phyloP scores from a whole-genome alignment of 129 eudicot genomes.

The Oenanthe sinensis region DNA sequence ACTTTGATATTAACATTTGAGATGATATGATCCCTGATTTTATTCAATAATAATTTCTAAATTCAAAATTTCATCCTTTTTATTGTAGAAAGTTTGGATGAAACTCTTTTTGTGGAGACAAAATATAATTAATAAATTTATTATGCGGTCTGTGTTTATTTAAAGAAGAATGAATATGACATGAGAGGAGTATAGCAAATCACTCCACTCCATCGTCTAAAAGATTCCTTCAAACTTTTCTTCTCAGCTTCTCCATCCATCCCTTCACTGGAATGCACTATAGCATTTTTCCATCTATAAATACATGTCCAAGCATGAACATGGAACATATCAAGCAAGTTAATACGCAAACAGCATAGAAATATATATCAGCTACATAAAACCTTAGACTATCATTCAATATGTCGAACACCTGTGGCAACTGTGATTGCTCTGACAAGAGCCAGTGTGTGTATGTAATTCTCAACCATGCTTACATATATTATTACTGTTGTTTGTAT shows the following conservation, averaged over 20 bases:
- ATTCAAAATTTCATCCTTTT: not conserved
- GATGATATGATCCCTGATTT: not conserved
- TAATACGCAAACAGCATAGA: not conserved
- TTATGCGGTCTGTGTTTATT: not conserved
- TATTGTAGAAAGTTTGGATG: not conserved
- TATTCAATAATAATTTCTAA: not conserved
- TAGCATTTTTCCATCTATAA: constrained; percentile 29
- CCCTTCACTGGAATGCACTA: not conserved
- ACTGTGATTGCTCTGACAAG: constrained; percentile 69
- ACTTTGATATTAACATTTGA: not conserved
- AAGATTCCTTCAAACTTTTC: constrained; percentile 23
- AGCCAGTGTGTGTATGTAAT: constrained; percentile 55
- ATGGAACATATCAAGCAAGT: not conserved
- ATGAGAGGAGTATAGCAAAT: constrained; percentile 20
- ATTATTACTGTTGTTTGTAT: constrained; percentile 17
- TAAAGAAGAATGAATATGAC: not conserved
- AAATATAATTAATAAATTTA: not conserved
- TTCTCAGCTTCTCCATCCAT: not conserved
- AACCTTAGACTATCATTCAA: not conserved
- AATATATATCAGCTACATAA: not conserved
- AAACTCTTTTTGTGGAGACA: not conserved
- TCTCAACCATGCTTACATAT: not conserved
- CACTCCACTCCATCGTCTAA: constrained; percentile 13
- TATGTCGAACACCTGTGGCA: constrained; percentile 32
- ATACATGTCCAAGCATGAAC: constrained; percentile 23